Percentiles rank a stretch among this genome's conserved stretches.
These are phyloP conservation scores for Ilyonectria mors-panacis DNA, from an alignment of 2,329 filamentous ascomycete genomes.

Conservation along the genomic window DNA sequence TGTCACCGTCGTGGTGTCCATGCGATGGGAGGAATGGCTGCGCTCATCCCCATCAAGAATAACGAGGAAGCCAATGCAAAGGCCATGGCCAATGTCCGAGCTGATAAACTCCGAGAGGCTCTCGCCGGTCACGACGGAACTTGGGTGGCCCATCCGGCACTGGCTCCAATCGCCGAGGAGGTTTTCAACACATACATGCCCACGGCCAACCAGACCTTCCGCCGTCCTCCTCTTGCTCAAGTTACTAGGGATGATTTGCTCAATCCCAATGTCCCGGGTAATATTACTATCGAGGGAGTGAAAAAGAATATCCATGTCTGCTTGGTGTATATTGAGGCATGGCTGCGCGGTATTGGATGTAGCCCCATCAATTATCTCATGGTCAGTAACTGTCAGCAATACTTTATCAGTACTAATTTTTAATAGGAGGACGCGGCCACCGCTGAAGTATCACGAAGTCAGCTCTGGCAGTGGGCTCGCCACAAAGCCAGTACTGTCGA, in stretches of 20 bases:
- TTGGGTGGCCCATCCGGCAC: conserved; percentile 96
- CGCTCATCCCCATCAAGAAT: conserved; percentile 98
- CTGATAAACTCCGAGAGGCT: conserved; percentile 96
- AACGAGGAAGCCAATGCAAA: conserved; percentile 91
- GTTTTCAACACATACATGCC: conserved; percentile 99
- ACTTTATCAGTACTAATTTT: background rate
- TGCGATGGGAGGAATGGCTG: conserved; percentile 98
- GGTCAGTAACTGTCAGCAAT: background rate
- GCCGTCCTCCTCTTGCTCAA: conserved; percentile 81
- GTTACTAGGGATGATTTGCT: conserved; percentile 89
- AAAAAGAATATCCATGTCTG: conserved; percentile 98
- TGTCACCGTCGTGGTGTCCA: conserved; percentile 98
- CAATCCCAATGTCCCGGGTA: conserved; percentile 97
- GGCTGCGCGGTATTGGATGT: conserved; percentile 94
- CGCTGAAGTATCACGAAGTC: conserved; percentile 92
- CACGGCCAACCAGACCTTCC: conserved; percentile 84
- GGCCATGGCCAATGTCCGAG: conserved; percentile 92
- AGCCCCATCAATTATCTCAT: conserved; percentile 98
- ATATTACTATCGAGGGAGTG: conserved; percentile 94
- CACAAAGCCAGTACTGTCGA: conserved; percentile 82
- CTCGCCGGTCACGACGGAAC: conserved; percentile 95
- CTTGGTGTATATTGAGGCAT: conserved; percentile 98
- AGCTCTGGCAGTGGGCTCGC: conserved; percentile 96
- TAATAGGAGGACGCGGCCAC: conserved; percentile 91
- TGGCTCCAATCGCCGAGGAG: conserved; percentile 89